These are phyloP conservation scores for Hypoxylon sp. DNA, from an alignment of 2,329 filamentous ascomycete species.

Conservation along the genomic window DNA sequence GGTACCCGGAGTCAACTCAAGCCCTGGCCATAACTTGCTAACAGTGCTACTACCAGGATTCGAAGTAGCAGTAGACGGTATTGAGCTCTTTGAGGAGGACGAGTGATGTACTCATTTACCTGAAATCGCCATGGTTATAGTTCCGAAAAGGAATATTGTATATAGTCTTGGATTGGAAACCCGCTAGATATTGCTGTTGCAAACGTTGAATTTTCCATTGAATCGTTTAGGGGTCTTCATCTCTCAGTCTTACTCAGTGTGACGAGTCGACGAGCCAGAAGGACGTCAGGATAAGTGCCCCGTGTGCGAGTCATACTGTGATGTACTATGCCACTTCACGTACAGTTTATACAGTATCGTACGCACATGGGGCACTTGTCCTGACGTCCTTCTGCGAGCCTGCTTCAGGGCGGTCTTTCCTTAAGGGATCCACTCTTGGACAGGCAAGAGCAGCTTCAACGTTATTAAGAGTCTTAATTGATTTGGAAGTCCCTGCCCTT, in stretches of 20 bases:
- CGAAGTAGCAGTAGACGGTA: constrained; percentile 42
- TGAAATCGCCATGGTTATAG: no score
- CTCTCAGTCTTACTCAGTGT: neutral
- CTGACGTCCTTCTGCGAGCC: no score
- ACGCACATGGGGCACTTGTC: no score
- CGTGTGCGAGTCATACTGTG: no score
- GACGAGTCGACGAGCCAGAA: neutral
- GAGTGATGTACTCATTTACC: constrained; percentile 9
- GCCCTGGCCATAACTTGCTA: constrained; percentile 13
- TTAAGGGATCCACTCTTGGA: neutral
- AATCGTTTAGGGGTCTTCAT: neutral
- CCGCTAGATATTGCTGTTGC: neutral
- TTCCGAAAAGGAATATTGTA: no score
- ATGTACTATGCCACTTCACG: no score
- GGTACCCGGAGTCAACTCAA: constrained; percentile 2
- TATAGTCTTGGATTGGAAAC: neutral
- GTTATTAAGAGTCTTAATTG: no score
- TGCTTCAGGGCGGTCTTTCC: neutral
- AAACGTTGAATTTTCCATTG: neutral
- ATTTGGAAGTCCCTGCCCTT: no score
- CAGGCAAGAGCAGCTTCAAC: no score
- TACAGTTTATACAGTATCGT: no score
- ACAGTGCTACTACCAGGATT: constrained; percentile 37
- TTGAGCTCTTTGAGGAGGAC: constrained; percentile 46
- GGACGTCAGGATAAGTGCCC: no score